A percentile compares a stretch with the other conserved stretches of the same genome.
These are phyloP conservation scores for Suhomyces yuchorum DNA, from an alignment of 1,139 yeast genomes.

Conservation along the genomic window DNA sequence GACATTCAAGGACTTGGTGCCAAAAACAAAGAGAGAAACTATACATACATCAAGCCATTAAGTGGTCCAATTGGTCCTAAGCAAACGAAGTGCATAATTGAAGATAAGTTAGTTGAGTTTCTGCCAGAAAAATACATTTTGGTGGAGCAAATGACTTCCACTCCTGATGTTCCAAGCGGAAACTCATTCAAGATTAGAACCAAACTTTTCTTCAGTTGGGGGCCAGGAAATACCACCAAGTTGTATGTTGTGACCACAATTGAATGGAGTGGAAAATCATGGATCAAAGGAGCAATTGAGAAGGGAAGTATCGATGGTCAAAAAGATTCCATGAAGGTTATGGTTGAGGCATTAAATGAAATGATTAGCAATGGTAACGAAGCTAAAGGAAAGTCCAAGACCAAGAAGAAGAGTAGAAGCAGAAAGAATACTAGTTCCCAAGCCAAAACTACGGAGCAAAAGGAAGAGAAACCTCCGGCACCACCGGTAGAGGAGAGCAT, in stretches of 20 bases:
- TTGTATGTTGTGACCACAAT: constrained; percentile 65
- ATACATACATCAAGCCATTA: constrained; percentile 78
- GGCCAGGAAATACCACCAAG: constrained; percentile 63
- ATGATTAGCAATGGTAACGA: constrained; percentile 30
- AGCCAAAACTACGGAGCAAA: constrained; percentile 14
- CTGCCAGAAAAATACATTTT: constrained; percentile 59
- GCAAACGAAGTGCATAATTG: constrained; percentile 80
- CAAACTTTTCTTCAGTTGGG: constrained; percentile 74
- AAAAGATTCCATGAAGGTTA: constrained; percentile 60
- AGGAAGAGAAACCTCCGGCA: constrained; percentile 15
- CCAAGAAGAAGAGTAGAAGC: constrained; percentile 29
- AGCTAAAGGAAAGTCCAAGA: constrained; percentile 17
- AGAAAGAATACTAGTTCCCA: constrained; percentile 21
- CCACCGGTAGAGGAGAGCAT: constrained; percentile 17
- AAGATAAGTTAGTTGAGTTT: constrained; percentile 67
- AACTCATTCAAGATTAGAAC: constrained; percentile 76
- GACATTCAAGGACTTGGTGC: constrained; percentile 45
- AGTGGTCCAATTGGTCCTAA: constrained; percentile 90
- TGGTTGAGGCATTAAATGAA: constrained; percentile 60
- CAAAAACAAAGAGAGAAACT: constrained; percentile 51
- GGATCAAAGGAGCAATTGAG: constrained; percentile 91
- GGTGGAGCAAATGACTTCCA: constrained; percentile 67
- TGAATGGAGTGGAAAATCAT: constrained; percentile 91
- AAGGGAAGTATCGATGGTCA: constrained; percentile 94
- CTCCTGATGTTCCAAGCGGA: constrained; percentile 98